Conservation (phyloP, 2,329 filamentous ascomycete genomes). For the Karstenula rhodostoma region DNA sequence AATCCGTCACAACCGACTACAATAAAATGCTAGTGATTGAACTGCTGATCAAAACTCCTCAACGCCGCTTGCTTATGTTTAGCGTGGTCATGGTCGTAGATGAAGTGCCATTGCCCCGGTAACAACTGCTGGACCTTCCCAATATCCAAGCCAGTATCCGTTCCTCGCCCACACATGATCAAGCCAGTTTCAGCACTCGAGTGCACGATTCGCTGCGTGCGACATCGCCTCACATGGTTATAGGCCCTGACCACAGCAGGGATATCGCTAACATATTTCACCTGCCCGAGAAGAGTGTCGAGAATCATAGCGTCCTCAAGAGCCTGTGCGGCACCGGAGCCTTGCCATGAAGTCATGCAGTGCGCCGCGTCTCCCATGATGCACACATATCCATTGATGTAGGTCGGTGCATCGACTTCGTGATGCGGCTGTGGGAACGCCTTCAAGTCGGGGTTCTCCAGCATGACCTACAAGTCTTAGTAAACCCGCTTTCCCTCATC, state of each 20-base stretch:
- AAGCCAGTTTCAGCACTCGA: slow-evolving; percentile 17
- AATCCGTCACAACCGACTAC: too few species aligned
- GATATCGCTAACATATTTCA: too few species aligned
- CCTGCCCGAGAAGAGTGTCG: slow-evolving; percentile 43
- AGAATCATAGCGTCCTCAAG: slow-evolving; percentile 61
- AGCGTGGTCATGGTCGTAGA: too few species aligned
- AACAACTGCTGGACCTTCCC: slow-evolving; percentile 16
- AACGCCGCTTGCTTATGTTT: neutral
- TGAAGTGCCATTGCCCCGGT: slow-evolving; percentile 19
- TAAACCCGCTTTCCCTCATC: too few species aligned
- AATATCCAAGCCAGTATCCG: slow-evolving; percentile 18
- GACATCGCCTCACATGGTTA: slow-evolving; percentile 16
- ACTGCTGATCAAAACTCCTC: neutral
- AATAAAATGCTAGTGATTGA: too few species aligned
- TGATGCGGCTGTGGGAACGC: too few species aligned
- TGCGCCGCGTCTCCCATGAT: slow-evolving; percentile 64
- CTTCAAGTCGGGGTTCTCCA: too few species aligned
- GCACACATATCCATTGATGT: too few species aligned
- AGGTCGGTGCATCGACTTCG: too few species aligned
- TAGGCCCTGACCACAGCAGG: too few species aligned
- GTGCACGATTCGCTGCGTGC: slow-evolving; percentile 22
- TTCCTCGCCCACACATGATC: slow-evolving; percentile 19
- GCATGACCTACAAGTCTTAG: too few species aligned
- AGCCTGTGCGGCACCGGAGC: slow-evolving; percentile 61
- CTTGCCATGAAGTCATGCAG: slow-evolving; percentile 59